phyloP scores from a whole-genome alignment of 2,329 filamentous ascomycete genomes.

The Xylariaceae sp. region DNA sequence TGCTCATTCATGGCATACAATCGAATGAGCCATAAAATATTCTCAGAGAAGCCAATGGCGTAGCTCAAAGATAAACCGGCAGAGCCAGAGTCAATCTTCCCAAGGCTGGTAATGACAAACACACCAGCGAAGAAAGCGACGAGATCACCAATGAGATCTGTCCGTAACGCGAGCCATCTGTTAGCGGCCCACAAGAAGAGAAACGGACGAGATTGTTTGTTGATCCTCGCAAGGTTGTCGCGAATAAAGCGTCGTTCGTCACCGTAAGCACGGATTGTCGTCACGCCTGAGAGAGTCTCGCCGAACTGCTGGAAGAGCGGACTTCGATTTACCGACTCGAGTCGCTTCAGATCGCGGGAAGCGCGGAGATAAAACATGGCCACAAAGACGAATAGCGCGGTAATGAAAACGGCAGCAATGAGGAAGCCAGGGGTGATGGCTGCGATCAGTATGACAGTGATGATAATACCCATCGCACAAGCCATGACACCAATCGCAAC shows the following conservation, averaged over 20 bases:
- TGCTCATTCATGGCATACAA: slow-evolving; percentile 96
- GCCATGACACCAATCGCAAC: slow-evolving; percentile 79
- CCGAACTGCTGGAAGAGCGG: slow-evolving; percentile 98
- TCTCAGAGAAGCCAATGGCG: slow-evolving; percentile 95
- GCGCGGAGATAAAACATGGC: slow-evolving; percentile 88
- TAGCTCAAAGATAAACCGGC: slow-evolving; percentile 95
- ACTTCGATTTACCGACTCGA: slow-evolving; percentile 93
- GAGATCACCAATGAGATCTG: slow-evolving; percentile 87
- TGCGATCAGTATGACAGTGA: slow-evolving; percentile 87
- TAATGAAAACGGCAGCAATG: slow-evolving; percentile 86
- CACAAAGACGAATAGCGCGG: slow-evolving; percentile 79
- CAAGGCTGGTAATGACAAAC: slow-evolving; percentile 86
- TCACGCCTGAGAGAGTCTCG: slow-evolving; percentile 92
- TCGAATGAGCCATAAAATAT: slow-evolving; percentile 93
- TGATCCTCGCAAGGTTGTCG: slow-evolving; percentile 87
- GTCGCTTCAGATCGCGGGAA: slow-evolving; percentile 92
- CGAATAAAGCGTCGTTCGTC: slow-evolving; percentile 92
- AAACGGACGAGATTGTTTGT: slow-evolving; percentile 90
- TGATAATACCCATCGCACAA: slow-evolving; percentile 72
- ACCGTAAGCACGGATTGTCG: slow-evolving; percentile 95
- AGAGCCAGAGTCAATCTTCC: slow-evolving; percentile 84
- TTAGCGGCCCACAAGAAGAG: slow-evolving; percentile 97
- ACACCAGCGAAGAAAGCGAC: slow-evolving; percentile 93
- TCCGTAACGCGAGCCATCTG: slow-evolving; percentile 92
- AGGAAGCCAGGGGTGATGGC: slow-evolving; percentile 90